These are phyloP conservation scores for Pseudoturritis turrita DNA, from an alignment of 345 rosid species.

Conservation along the genomic window DNA sequence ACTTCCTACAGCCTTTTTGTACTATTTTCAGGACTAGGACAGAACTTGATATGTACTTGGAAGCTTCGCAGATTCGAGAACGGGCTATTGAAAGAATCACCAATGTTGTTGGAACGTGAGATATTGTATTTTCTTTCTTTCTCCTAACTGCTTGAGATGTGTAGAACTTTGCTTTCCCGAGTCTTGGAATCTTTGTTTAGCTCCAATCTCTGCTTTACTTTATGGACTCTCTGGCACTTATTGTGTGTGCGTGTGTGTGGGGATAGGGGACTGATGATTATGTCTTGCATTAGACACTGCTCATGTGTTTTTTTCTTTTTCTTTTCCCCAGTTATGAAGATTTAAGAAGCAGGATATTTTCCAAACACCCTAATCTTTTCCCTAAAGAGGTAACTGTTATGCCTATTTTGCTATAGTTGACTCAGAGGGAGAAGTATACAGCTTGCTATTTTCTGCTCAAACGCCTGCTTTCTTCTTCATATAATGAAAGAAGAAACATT, in stretches of 20 bases:
- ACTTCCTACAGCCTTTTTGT: slow-evolving; percentile 41
- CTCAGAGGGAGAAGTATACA: neutral
- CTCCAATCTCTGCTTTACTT: neutral
- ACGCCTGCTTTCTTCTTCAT: neutral
- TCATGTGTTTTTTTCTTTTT: neutral
- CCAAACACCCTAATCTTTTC: slow-evolving; percentile 79
- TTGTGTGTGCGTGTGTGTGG: slow-evolving; percentile 12
- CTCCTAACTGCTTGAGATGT: slow-evolving; percentile 3
- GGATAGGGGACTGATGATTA: neutral
- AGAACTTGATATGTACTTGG: slow-evolving; percentile 89
- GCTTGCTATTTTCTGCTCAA: neutral
- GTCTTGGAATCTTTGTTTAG: neutral
- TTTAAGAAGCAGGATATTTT: slow-evolving; percentile 72
- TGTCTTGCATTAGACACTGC: neutral
- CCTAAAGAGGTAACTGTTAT: slow-evolving; percentile 70
- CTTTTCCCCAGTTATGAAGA: slow-evolving; percentile 58
- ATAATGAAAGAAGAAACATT: neutral
- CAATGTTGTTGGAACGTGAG: slow-evolving; percentile 85
- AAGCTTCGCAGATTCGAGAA: slow-evolving; percentile 91
- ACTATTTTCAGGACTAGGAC: slow-evolving; percentile 78
- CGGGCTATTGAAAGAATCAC: slow-evolving; percentile 91
- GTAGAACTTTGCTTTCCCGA: slow-evolving; percentile 1
- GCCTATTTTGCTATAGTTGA: neutral
- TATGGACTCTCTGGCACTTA: neutral
- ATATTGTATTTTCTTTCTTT: neutral